Evolutionary conservation across 2,329 filamentous ascomycete genomes (phyloP).

Genomic region (Chaetomium sp.): DNA sequence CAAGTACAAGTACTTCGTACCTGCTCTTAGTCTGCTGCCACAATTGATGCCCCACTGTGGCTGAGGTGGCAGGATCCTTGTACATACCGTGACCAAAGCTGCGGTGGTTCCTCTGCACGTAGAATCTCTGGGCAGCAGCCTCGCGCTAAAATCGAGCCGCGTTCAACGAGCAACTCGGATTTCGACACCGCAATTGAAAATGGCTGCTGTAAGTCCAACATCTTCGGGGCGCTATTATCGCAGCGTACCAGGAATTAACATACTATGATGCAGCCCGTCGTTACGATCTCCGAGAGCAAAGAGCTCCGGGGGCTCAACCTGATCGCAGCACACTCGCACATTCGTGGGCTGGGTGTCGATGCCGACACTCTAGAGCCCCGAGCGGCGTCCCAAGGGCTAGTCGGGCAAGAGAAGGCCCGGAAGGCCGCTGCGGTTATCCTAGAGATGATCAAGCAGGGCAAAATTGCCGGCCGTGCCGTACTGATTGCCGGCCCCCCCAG

Average conservation of each 20-base stretch:
- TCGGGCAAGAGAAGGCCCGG: conserved; percentile 93
- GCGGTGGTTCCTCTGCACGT: background rate
- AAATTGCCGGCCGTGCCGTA: conserved; percentile 93
- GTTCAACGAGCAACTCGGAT: conserved; percentile 14
- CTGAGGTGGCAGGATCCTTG: background rate
- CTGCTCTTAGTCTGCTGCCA: background rate
- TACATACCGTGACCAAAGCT: background rate
- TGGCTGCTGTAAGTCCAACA: conserved; percentile 54
- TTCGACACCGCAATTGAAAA: conserved; percentile 40
- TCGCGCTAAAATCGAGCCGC: background rate
- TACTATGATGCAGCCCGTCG: conserved; percentile 50
- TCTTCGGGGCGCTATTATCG: background rate
- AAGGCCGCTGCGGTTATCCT: conserved; percentile 95
- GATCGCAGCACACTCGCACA: conserved; percentile 97
- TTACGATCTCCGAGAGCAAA: conserved; percentile 90
- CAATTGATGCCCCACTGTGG: background rate
- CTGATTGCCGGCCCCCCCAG: conserved; percentile 92
- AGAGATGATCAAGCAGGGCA: conserved; percentile 98
- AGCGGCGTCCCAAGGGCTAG: conserved; percentile 82
- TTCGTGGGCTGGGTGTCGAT: conserved; percentile 93
- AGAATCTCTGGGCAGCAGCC: background rate
- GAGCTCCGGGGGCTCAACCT: conserved; percentile 96
- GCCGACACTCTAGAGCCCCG: conserved; percentile 86
- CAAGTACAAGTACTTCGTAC: too few relatives aligned
- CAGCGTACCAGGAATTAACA: conserved; percentile 15